A percentile compares a stretch with the other conserved stretches of the same genome.
Evolutionary conservation across 2,329 filamentous ascomycete species (phyloP).

Genomic region (Cladosporium sp.): DNA sequence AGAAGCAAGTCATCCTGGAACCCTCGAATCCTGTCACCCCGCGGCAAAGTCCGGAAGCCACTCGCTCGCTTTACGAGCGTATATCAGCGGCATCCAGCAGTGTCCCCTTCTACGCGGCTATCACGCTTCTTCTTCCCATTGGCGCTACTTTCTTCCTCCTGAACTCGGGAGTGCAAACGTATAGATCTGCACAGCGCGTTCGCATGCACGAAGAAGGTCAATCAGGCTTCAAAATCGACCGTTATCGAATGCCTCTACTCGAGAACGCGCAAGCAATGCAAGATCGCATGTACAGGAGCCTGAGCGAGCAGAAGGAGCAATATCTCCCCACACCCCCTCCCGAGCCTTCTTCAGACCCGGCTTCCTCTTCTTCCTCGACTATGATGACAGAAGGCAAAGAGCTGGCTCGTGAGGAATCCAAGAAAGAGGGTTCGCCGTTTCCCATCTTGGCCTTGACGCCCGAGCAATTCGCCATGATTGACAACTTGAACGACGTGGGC

Average conservation of each 20-base stretch:
- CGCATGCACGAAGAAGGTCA: conserved; percentile 59
- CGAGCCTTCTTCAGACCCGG: conserved; percentile 26
- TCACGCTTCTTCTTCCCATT: conserved; percentile 65
- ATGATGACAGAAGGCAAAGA: conserved; percentile 14
- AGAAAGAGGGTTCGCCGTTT: conserved; percentile 17
- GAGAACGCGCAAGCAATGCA: conserved; percentile 69
- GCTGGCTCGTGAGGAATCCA: conserved; percentile 25
- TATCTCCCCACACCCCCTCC: conserved; percentile 54
- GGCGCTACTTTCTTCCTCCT: conserved; percentile 63
- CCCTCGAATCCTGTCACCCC: conserved; percentile 53
- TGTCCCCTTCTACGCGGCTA: conserved; percentile 55
- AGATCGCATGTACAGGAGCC: conserved; percentile 69
- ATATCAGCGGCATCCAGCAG: conserved; percentile 31
- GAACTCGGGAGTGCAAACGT: conserved; percentile 68
- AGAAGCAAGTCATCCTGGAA: conserved; percentile 67
- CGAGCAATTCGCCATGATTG: conserved; percentile 79
- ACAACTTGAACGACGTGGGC: conserved; percentile 60
- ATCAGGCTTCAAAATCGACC: conserved; percentile 59
- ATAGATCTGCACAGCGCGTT: conserved; percentile 67
- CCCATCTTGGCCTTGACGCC: conserved; percentile 72
- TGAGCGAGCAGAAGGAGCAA: conserved; percentile 56
- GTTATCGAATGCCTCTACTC: conserved; percentile 70
- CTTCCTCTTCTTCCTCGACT: conserved; percentile 4
- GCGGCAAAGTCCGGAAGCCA: conserved; percentile 20
- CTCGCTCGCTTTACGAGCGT: conserved; percentile 16